phyloP scores from a whole-genome alignment of 2,329 filamentous ascomycete species.

The Fusarium newnesense region DNA sequence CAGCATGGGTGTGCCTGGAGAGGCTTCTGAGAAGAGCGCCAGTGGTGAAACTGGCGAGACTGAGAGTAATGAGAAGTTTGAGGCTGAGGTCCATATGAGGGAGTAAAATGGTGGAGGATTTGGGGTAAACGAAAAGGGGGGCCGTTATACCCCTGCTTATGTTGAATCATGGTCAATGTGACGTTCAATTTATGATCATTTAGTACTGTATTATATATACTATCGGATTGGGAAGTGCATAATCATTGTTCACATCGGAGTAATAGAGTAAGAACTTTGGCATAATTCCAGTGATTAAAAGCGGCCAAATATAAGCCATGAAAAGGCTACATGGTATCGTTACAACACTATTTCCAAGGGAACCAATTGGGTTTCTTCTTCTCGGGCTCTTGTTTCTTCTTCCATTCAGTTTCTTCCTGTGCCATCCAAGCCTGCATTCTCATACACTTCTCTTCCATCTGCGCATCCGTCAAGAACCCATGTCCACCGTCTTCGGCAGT shows the following conservation, averaged over 20 bases:
- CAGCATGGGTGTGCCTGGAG: slow-evolving; percentile 47
- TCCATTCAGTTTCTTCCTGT: slow-evolving; percentile 43
- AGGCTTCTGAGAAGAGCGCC: slow-evolving; percentile 31
- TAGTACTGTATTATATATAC: background rate
- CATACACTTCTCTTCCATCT: slow-evolving; percentile 51
- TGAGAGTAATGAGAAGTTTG: slow-evolving; percentile 37
- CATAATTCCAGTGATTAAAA: too few species aligned
- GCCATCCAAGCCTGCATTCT: slow-evolving; percentile 48
- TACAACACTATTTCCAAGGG: slow-evolving; percentile 23
- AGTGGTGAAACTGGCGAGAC: slow-evolving; percentile 26
- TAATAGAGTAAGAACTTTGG: too few species aligned
- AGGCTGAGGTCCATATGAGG: slow-evolving; percentile 14
- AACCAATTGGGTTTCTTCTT: slow-evolving; percentile 40
- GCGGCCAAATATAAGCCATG: too few species aligned
- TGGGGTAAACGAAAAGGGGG: fast-evolving
- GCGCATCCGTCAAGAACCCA: slow-evolving; percentile 49
- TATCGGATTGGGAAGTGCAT: too few species aligned
- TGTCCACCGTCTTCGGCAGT: slow-evolving; percentile 55
- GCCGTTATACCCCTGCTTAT: background rate
- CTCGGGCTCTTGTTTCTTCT: slow-evolving; percentile 36
- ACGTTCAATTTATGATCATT: background rate
- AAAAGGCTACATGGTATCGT: background rate
- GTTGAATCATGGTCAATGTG: background rate
- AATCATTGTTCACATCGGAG: background rate
- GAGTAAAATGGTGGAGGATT: background rate